Conservation (phyloP, 2,329 filamentous ascomycete species). For the Colletotrichum gloeosporioides region DNA sequence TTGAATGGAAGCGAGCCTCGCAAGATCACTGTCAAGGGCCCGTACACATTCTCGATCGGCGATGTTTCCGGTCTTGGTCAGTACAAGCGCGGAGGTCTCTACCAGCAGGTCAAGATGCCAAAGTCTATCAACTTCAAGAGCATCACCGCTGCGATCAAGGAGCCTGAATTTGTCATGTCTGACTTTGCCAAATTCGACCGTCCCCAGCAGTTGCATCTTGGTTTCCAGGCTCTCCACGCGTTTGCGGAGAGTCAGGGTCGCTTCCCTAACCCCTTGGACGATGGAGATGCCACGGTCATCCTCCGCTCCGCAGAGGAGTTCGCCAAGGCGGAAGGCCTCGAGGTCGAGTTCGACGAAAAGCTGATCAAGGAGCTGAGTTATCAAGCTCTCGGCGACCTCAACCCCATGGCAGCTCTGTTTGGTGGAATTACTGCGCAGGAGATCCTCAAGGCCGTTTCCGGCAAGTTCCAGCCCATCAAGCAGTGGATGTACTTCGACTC, state of each 20-base stretch:
- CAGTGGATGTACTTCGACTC: slow-evolving; percentile 99
- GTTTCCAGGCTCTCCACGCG: slow-evolving; percentile 88
- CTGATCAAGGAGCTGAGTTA: slow-evolving; percentile 91
- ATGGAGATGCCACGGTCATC: slow-evolving; percentile 81
- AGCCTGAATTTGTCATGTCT: slow-evolving; percentile 88
- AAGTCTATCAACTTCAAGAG: slow-evolving; percentile 90
- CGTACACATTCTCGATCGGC: slow-evolving; percentile 97
- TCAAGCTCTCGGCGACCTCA: slow-evolving; percentile 90
- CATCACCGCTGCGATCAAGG: slow-evolving; percentile 78
- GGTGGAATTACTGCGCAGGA: slow-evolving; percentile 94
- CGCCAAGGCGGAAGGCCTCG: slow-evolving; percentile 74
- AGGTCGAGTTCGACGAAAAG: slow-evolving; percentile 90
- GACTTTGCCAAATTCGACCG: slow-evolving; percentile 99
- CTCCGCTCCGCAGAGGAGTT: slow-evolving; percentile 77
- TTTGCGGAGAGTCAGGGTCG: slow-evolving; percentile 79
- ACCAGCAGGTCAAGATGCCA: slow-evolving; percentile 98
- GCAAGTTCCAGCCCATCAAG: slow-evolving; percentile 94
- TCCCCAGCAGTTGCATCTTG: slow-evolving; percentile 88
- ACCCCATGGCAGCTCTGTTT: slow-evolving; percentile 92
- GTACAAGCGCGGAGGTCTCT: slow-evolving; percentile 89
- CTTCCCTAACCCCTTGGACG: slow-evolving; percentile 83
- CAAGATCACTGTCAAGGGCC: slow-evolving; percentile 92
- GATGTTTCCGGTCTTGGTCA: slow-evolving; percentile 86
- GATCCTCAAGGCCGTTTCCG: slow-evolving; percentile 94
- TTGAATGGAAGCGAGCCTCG: slow-evolving; percentile 84